phyloP scores from a whole-genome alignment of 2,329 filamentous ascomycete genomes.

The Fusarium denticulatum region DNA sequence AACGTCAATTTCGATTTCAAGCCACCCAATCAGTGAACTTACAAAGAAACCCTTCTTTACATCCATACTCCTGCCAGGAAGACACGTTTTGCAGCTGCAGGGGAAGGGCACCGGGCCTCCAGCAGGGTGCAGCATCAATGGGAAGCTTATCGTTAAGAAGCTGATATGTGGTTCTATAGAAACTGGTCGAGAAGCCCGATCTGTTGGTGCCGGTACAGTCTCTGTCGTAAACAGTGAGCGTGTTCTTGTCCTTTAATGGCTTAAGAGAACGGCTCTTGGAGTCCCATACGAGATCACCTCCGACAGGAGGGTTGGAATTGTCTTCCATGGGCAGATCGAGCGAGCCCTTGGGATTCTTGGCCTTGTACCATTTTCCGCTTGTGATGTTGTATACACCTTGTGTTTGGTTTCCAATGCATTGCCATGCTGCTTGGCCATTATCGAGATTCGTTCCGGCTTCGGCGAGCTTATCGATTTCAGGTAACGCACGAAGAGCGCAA shows the following conservation, averaged over 20 bases:
- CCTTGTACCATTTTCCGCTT: constrained; percentile 56
- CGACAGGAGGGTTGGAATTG: constrained; percentile 50
- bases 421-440: constrained; percentile 48
- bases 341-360: constrained; percentile 39
- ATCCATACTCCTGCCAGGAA: constrained; percentile 51
- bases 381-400: constrained; percentile 49
- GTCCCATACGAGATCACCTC: constrained; percentile 46
- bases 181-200: constrained; percentile 54
- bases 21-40: constrained; percentile 22
- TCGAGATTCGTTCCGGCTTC: constrained; percentile 8
- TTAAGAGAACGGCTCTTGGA: constrained; percentile 38
- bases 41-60: constrained; percentile 56
- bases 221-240: constrained; percentile 50
- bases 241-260: constrained; percentile 33
- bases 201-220: constrained; percentile 55
- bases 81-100: constrained; percentile 52
- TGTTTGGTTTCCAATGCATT: constrained; percentile 57
- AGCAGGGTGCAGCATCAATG: constrained; percentile 53
- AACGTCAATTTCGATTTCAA: background rate
- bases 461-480: constrained; percentile 13
- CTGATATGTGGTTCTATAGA: constrained; percentile 49
- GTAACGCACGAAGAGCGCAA: constrained; percentile 47
- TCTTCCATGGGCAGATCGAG: constrained; percentile 48
- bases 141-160: constrained; percentile 42
- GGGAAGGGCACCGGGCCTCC: constrained; percentile 51